phyloP scores from a whole-genome alignment of 345 rosid species.

The Excoecaria agallocha region DNA sequence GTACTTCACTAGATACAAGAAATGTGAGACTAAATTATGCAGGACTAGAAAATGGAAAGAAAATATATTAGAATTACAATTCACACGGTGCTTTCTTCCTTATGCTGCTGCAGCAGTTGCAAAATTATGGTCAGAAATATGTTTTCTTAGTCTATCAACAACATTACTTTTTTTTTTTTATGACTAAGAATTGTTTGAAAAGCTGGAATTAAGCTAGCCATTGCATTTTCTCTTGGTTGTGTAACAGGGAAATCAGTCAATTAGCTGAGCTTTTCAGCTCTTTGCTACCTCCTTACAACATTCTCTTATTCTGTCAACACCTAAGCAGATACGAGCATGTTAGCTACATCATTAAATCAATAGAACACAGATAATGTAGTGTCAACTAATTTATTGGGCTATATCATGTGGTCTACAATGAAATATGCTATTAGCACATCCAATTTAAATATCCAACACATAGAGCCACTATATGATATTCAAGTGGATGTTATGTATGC shows the following conservation, averaged over 20 bases:
- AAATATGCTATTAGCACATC: not conserved
- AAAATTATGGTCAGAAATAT: not conserved
- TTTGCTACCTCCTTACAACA: not conserved
- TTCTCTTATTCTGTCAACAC: too few relatives aligned
- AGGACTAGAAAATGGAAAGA: not conserved
- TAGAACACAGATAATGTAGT: not conserved
- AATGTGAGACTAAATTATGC: slow-evolving; percentile 7
- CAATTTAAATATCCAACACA: not conserved
- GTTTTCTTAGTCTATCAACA: not conserved
- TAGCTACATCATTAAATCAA: not conserved
- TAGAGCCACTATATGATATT: too few relatives aligned
- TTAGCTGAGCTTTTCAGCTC: not conserved
- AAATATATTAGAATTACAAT: not conserved
- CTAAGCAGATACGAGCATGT: not conserved
- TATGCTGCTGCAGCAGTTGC: not conserved
- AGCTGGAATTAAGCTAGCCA: not conserved
- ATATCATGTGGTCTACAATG: not conserved
- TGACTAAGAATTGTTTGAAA: not conserved
- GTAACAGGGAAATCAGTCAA: not conserved
- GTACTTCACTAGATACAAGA: slow-evolving; percentile 51
- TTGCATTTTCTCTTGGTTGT: not conserved
- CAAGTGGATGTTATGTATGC: not conserved
- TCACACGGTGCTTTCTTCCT: not conserved
- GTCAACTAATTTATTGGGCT: not conserved
- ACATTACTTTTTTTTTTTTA: not conserved